Conservation (phyloP, 257 asterid genomes). For the Avicennia marina region DNA sequence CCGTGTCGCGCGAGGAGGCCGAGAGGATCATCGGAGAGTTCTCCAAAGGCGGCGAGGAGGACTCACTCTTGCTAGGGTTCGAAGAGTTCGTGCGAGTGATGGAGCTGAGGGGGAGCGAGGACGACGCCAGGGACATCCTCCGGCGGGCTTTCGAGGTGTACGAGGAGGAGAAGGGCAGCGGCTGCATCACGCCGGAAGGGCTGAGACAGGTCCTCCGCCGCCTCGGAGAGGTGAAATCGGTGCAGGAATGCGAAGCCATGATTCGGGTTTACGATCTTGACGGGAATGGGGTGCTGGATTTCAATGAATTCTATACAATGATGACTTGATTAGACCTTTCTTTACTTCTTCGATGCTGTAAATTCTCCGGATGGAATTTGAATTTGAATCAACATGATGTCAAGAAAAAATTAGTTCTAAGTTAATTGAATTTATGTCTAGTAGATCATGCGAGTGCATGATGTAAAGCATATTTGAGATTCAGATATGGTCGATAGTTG, state of each 20-base stretch:
- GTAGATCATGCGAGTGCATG: no score
- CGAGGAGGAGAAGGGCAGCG: conserved; percentile 53
- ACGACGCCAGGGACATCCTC: conserved; percentile 15
- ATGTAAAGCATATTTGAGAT: no score
- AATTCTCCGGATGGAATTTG: no score
- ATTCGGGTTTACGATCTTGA: conserved; percentile 49
- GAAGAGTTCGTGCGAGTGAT: conserved; percentile 31
- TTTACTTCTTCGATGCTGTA: neutral
- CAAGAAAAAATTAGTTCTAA: no score
- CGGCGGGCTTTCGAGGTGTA: conserved; percentile 51
- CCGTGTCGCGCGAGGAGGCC: conserved; percentile 36
- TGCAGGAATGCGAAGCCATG: conserved; percentile 42
- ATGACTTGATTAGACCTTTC: conserved; percentile 20
- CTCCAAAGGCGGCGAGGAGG: conserved; percentile 15
- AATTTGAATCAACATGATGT: no score
- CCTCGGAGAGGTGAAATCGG: conserved; percentile 38
- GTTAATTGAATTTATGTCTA: no score
- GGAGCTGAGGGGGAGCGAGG: conserved; percentile 23
- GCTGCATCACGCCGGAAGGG: conserved; percentile 48
- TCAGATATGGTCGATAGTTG: no score
- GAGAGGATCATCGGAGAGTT: conserved; percentile 31
- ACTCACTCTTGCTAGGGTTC: conserved; percentile 29
- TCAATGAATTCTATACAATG: conserved; percentile 45
- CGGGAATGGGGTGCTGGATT: conserved; percentile 56
- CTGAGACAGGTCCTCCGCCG: conserved; percentile 35